These are phyloP conservation scores for Rhododendron kiyosumense DNA, from an alignment of 148 eudicot species.

Conservation along the genomic window DNA sequence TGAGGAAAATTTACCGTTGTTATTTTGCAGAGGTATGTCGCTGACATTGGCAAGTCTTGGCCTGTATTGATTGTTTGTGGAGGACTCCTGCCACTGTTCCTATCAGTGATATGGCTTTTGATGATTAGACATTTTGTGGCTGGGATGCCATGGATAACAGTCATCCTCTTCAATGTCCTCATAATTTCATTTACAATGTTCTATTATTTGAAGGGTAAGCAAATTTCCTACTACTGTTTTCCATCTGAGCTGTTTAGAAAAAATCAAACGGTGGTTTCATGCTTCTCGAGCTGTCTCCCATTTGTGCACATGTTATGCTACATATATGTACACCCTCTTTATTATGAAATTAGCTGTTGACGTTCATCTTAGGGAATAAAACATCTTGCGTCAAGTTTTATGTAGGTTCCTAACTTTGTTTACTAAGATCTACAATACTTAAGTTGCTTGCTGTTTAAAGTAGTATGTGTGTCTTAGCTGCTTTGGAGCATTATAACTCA, in stretches of 20 bases:
- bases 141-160: slow-evolving; percentile 99
- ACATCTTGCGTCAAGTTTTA: neutral
- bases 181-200: slow-evolving; percentile 82
- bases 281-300: slow-evolving; percentile 32
- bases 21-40: slow-evolving; percentile 91
- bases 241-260: neutral
- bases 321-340: neutral
- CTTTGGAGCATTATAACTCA: slow-evolving; percentile 1
- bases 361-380: neutral
- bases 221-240: slow-evolving; percentile 5
- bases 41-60: slow-evolving; percentile 94
- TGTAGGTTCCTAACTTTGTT: neutral
- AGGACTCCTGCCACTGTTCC: slow-evolving; percentile 78
- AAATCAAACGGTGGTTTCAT: slow-evolving; percentile 1
- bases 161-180: slow-evolving; percentile 71
- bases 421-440: neutral
- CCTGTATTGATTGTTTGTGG: slow-evolving; percentile 90
- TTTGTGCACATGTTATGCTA: neutral
- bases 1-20: neutral
- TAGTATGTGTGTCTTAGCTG: neutral
- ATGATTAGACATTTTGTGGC: slow-evolving; percentile 88
- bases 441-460: neutral
- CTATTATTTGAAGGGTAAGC: slow-evolving; percentile 80
- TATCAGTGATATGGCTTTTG: slow-evolving; percentile 84
- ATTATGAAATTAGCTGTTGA: neutral